These are phyloP conservation scores for Diaporthe amygdali DNA, from an alignment of 2,329 filamentous ascomycete species.

Conservation along the genomic window DNA sequence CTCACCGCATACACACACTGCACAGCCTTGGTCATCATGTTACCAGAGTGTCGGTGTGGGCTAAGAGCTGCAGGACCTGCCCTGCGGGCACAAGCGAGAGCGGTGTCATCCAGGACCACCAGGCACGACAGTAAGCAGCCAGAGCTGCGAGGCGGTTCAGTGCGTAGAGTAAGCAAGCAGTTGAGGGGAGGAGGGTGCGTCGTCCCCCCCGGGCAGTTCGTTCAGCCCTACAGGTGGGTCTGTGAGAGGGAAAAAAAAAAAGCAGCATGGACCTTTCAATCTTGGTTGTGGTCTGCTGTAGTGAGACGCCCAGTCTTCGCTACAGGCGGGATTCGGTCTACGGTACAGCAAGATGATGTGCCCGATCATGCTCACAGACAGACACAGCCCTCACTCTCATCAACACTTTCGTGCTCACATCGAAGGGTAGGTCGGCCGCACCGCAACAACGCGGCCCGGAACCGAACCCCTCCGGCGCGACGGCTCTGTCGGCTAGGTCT, in stretches of 20 bases:
- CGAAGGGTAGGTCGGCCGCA: background rate
- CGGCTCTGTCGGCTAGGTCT: background rate
- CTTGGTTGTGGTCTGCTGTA: background rate
- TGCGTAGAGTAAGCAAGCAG: background rate
- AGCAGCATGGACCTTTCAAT: background rate
- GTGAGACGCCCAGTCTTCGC: background rate
- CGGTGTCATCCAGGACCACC: background rate
- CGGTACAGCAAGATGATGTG: background rate
- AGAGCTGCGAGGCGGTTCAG: background rate
- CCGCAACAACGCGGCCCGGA: background rate
- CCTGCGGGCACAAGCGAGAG: background rate
- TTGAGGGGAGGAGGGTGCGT: background rate
- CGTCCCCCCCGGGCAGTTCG: background rate
- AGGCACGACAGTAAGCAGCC: conserved; percentile 3
- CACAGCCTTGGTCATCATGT: conserved; percentile 6
- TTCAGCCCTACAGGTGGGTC: conserved; percentile 5
- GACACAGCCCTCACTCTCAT: background rate
- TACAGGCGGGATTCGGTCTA: background rate
- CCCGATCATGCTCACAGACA: background rate
- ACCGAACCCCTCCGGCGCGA: background rate
- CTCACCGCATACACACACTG: background rate
- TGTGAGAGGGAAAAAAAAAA: background rate
- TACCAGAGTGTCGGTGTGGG: conserved; percentile 9
- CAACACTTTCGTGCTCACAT: background rate
- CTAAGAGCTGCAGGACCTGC: background rate